A percentile compares a stretch with the other conserved stretches of the same genome.
Conservation (phyloP, 179 eudicot species). For the Silene noctiflora region DNA sequence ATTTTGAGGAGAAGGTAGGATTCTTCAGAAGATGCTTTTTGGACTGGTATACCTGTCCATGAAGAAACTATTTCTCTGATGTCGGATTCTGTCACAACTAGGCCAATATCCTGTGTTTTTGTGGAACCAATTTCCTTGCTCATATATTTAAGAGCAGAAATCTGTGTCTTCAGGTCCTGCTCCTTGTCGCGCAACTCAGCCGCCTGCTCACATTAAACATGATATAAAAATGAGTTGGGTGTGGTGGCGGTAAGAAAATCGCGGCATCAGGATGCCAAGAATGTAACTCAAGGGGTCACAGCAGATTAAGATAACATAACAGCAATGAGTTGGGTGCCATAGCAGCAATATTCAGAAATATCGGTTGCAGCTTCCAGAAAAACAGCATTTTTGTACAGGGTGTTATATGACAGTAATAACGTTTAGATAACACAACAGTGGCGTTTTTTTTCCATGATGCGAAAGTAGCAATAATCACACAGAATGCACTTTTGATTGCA, state of each 20-base stretch:
- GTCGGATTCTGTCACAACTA: slow-evolving; percentile 68
- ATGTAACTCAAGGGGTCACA: no score
- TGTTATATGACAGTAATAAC: no score
- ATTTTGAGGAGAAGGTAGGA: slow-evolving; percentile 78
- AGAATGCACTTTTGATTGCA: background rate
- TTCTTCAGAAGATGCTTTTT: slow-evolving; percentile 74
- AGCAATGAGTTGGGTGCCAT: no score
- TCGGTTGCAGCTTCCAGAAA: no score
- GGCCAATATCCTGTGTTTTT: slow-evolving; percentile 54
- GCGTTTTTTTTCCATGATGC: no score
- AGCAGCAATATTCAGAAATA: no score
- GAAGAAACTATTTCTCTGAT: slow-evolving; percentile 79
- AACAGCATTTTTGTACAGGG: no score
- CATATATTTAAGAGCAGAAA: slow-evolving; percentile 53
- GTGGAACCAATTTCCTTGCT: slow-evolving; percentile 74
- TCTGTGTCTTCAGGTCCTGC: slow-evolving; percentile 65
- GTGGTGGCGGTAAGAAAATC: background rate
- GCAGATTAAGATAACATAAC: no score
- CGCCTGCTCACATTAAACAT: slow-evolving; percentile 43
- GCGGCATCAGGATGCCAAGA: background rate
- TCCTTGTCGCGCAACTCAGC: slow-evolving; percentile 73
- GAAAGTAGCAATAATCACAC: no score
- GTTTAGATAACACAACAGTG: no score
- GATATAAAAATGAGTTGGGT: background rate
- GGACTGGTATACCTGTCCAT: slow-evolving; percentile 96